These are phyloP conservation scores for Penstemon newberryi DNA, from an alignment of 257 asterid species.

Conservation along the genomic window DNA sequence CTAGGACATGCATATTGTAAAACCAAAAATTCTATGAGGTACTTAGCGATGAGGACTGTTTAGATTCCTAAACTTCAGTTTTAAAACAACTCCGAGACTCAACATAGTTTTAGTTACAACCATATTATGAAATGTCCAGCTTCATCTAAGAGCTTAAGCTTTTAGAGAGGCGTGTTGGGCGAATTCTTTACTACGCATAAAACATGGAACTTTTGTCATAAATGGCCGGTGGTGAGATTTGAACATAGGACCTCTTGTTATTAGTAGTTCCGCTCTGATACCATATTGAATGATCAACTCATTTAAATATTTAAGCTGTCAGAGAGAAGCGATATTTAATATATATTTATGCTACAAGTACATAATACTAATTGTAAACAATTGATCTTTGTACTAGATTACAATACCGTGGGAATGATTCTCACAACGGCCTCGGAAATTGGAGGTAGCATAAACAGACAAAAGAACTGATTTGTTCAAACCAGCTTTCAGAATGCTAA, in stretches of 20 bases:
- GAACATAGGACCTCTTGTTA: no score
- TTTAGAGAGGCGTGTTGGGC: no score
- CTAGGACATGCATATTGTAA: slow-evolving; percentile 18
- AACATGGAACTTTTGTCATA: no score
- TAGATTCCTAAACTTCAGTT: slow-evolving; percentile 12
- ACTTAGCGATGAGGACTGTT: slow-evolving; percentile 11
- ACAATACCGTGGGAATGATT: slow-evolving; percentile 76
- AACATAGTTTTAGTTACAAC: slow-evolving; percentile 28
- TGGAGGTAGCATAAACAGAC: slow-evolving; percentile 91
- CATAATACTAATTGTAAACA: slow-evolving; percentile 25
- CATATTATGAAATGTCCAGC: no score
- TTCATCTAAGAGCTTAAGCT: no score
- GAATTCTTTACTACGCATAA: no score
- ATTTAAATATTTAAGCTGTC: no score
- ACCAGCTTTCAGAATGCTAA: slow-evolving; percentile 96
- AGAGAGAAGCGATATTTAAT: no score
- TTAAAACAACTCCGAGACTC: slow-evolving; percentile 15
- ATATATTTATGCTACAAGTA: neutral
- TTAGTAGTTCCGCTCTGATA: no score
- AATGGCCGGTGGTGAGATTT: no score
- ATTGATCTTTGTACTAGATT: slow-evolving; percentile 31
- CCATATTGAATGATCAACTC: no score
- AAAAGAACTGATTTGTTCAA: slow-evolving; percentile 94
- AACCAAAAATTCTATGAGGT: neutral
- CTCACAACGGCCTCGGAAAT: slow-evolving; percentile 50